These are phyloP conservation scores for Fusarium pseudoanthophilum DNA, from an alignment of 2,329 filamentous ascomycete genomes.

Conservation along the genomic window DNA sequence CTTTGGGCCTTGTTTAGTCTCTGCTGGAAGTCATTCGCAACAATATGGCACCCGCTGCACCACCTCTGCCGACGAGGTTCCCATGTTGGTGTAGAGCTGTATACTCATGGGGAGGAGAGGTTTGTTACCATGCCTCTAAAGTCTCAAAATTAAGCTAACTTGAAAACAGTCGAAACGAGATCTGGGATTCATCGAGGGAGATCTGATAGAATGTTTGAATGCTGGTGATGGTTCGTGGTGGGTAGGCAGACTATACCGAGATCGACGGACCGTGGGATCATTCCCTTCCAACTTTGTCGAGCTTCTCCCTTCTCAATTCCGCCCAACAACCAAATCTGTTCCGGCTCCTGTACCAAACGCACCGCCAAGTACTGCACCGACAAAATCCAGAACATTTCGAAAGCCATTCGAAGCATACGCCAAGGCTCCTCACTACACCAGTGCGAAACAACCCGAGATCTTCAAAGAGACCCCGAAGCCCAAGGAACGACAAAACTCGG, in stretches of 20 bases:
- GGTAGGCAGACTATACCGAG: slow-evolving; percentile 90
- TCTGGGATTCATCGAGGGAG: slow-evolving; percentile 95
- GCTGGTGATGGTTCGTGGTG: slow-evolving; percentile 98
- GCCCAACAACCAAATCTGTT: slow-evolving; percentile 73
- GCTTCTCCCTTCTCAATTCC: slow-evolving; percentile 85
- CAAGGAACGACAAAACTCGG: slow-evolving; percentile 55
- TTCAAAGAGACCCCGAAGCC: slow-evolving; percentile 59
- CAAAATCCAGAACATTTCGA: slow-evolving; percentile 72
- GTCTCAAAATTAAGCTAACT: slow-evolving; percentile 36
- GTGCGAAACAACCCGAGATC: slow-evolving; percentile 69
- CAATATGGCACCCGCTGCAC: slow-evolving; percentile 66
- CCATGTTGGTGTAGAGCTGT: slow-evolving; percentile 92
- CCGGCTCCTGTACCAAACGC: slow-evolving; percentile 68
- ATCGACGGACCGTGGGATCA: slow-evolving; percentile 88
- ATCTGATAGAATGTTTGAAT: slow-evolving; percentile 97
- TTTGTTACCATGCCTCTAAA: slow-evolving; percentile 45
- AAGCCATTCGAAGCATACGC: slow-evolving; percentile 75
- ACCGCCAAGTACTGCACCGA: slow-evolving; percentile 63
- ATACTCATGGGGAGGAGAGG: slow-evolving; percentile 94
- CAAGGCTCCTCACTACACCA: slow-evolving; percentile 73
- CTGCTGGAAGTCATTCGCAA: slow-evolving; percentile 12
- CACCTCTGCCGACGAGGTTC: slow-evolving; percentile 78
- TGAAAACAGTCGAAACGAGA: slow-evolving; percentile 82
- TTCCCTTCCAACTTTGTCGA: slow-evolving; percentile 99
- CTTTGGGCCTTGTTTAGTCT: slow-evolving; percentile 14